phyloP scores from a whole-genome alignment of 495 filamentous ascomycete species.

The Immersiella caudata region DNA sequence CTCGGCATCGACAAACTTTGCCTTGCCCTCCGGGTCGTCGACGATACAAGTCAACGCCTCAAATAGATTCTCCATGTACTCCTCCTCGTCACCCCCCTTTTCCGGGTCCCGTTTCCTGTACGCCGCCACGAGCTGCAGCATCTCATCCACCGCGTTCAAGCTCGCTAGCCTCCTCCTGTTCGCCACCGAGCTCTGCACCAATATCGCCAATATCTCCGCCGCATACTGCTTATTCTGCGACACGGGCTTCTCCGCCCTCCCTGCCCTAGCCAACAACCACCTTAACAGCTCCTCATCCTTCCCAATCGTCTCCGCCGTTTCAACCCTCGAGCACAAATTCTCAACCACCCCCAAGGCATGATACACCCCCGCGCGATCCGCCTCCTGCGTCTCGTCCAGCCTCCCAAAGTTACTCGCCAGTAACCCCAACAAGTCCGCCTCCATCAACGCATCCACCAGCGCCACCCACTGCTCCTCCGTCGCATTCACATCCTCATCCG shows the following conservation, averaged over 20 bases:
- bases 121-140: slow-evolving; percentile 82
- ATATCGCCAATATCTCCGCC: slow-evolving; percentile 86
- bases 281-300: slow-evolving; percentile 64
- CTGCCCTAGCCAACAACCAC: slow-evolving; percentile 72
- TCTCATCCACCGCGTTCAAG: slow-evolving; percentile 72
- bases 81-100: slow-evolving; percentile 87
- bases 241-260: slow-evolving; percentile 40
- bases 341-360: slow-evolving; percentile 82
- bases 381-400: slow-evolving; percentile 76
- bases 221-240: slow-evolving; percentile 95
- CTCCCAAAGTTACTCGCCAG: slow-evolving; percentile 80
- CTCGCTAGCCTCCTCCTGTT: slow-evolving; percentile 66
- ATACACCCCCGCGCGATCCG: slow-evolving; percentile 83
- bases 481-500: slow-evolving; percentile 89
- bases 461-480: slow-evolving; percentile 80
- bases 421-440: slow-evolving; percentile 82
- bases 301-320: slow-evolving; percentile 69
- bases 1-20: slow-evolving; percentile 84
- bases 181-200: slow-evolving; percentile 62
- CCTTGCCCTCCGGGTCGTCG: slow-evolving; percentile 74
- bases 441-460: slow-evolving; percentile 79
- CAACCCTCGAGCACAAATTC: slow-evolving; percentile 71
- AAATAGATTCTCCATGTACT: slow-evolving; percentile 92
- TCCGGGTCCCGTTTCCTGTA: slow-evolving; percentile 88
- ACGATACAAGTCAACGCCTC: slow-evolving; percentile 79